Evolutionary conservation across 2,329 filamentous ascomycete genomes (phyloP), one percentile per base, ranked within the genome.

Genomic region (Coniochaeta sp.): DNA sequence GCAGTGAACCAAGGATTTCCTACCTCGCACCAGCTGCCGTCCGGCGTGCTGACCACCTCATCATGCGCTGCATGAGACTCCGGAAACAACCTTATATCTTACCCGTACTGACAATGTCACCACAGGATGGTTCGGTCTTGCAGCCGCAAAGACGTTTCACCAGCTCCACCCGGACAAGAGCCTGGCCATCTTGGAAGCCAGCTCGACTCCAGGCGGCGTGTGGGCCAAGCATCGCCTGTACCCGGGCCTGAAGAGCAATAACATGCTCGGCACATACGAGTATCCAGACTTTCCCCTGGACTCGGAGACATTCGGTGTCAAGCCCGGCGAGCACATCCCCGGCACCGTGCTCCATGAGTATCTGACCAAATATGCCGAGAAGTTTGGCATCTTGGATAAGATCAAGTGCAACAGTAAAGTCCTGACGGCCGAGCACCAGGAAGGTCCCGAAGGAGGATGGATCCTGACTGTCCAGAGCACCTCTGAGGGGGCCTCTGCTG

Each of bases 221-320:
- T 93, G 89, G 89, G 82, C 85, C 9, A 76, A 83, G 60, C 76
- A 88, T 40, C 81, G 88, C 1, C 73, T 91, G 0, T 89, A 92
- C 69, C 82, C 85, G 0, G 85, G 84, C 1, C 78, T 93, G 57
- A 89, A 86, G 67, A 86, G 83, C 59, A 93, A 93, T 72, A 92
- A 92, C 67, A 81, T 90, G 69, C 71, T 87, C 12, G 89, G 89
- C 2, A 88, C 84, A 0, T 90, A 87, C 65, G 88, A 93, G 70
- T 91, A 83, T 67, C 84, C 85, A 0, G 89, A 91, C 66, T 90
- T 89, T 62, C 87, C 88, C 19, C 88, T 93, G 85, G 77, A 80
- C 61, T 71, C 75, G 8, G 79, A 79, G 22, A 77, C 73, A 0
- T 87, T 82, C 65, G 76, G 75, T 1, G 71, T 84, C 28, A 68